Evolutionary conservation across 1,284 basidiomycete species (phyloP).

Genomic region (Testicularia cyperi): DNA sequence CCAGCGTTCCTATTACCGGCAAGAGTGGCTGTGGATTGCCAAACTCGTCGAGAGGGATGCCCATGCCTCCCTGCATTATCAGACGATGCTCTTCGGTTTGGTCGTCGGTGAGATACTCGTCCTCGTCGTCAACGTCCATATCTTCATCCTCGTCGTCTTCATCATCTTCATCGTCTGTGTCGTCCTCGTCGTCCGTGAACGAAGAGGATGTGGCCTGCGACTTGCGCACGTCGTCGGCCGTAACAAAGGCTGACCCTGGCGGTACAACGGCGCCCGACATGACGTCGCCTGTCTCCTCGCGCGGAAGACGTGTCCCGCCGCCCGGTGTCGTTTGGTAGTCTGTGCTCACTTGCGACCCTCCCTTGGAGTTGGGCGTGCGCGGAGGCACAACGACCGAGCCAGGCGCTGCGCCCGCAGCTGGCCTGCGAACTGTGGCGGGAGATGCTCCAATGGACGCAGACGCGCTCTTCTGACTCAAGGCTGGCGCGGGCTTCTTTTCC

Average conservation of each 20-base stretch:
- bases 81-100: slow-evolving; percentile 77
- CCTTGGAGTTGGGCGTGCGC: slow-evolving; percentile 18
- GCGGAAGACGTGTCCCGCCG: slow-evolving; percentile 55
- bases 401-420: too few species aligned
- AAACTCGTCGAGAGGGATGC: slow-evolving; percentile 80
- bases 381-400: slow-evolving; percentile 12
- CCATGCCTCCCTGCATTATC: slow-evolving; percentile 76
- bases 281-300: slow-evolving; percentile 69
- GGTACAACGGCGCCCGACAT: slow-evolving; percentile 72
- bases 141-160: slow-evolving; percentile 42
- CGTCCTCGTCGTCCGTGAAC: slow-evolving; percentile 2
- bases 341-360: background rate
- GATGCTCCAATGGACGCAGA: too few species aligned
- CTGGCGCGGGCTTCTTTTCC: slow-evolving; percentile 11
- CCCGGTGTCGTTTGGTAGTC: slow-evolving; percentile 34
- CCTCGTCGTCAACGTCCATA: slow-evolving; percentile 61
- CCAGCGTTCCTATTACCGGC: slow-evolving; percentile 72
- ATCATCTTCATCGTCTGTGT: slow-evolving; percentile 6
- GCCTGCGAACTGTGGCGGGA: too few species aligned
- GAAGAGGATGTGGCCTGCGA: slow-evolving; percentile 2
- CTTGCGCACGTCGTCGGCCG: slow-evolving; percentile 18
- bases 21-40: slow-evolving; percentile 80
- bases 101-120: slow-evolving; percentile 62
- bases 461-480: too few species aligned
- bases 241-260: slow-evolving; percentile 69